phyloP scores from a whole-genome alignment of 345 rosid genomes.

The Salix arbutifolia region DNA sequence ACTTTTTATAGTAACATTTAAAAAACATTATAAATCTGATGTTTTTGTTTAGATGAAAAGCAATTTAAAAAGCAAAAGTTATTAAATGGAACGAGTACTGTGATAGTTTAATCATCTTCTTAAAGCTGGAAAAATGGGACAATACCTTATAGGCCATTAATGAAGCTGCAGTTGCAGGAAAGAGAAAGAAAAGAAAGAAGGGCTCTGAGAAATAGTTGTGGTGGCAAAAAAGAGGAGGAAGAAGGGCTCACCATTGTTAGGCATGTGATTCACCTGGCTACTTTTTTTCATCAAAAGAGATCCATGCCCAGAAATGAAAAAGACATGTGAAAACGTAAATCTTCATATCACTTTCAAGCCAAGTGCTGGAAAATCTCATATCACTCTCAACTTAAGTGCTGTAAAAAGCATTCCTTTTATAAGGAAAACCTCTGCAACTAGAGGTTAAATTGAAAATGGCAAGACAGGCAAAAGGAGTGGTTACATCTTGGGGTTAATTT shows the following conservation, averaged over 20 bases:
- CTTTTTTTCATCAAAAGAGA: not conserved
- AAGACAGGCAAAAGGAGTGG: not conserved
- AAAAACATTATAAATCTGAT: no score
- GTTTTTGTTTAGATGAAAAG: no score
- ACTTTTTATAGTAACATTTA: no score
- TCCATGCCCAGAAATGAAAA: constrained; percentile 13
- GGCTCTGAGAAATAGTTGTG: no score
- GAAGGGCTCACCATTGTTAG: not conserved
- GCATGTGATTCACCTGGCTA: not conserved
- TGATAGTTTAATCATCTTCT: no score
- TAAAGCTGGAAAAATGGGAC: no score
- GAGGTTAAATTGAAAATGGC: not conserved
- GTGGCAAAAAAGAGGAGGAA: no score
- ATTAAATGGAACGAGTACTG: no score
- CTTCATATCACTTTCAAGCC: not conserved
- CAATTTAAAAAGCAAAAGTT: no score
- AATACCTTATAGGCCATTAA: not conserved
- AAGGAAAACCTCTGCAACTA: not conserved
- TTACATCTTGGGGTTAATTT: not conserved
- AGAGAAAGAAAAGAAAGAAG: no score
- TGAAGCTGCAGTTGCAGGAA: not conserved
- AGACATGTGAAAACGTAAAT: not conserved
- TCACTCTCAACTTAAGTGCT: not conserved
- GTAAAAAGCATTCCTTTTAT: not conserved
- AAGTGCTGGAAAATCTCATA: not conserved